phyloP scores from a whole-genome alignment of 768 basidiomycete species.

The Floccularia luteovirens region DNA sequence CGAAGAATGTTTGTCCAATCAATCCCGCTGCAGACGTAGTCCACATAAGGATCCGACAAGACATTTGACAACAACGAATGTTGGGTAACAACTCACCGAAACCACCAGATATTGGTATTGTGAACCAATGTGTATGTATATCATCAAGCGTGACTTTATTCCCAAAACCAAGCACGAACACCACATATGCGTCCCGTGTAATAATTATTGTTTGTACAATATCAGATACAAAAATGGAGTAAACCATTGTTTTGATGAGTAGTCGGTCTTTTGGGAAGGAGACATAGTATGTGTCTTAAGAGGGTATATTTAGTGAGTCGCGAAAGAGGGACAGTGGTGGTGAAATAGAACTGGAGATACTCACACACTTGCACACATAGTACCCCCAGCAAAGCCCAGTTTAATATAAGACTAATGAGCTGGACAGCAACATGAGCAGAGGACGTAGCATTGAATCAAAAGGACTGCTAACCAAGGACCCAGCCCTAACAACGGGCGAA shows the following conservation, averaged over 20 bases:
- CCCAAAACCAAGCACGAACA: conserved; percentile 11
- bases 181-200: conserved; percentile 15
- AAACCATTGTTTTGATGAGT: conserved; percentile 16
- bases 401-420: conserved; percentile 15
- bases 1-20: conserved; percentile 23
- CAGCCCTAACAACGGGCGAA: conserved; percentile 14
- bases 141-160: conserved; percentile 8
- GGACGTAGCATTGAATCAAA: background rate
- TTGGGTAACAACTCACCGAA: conserved; percentile 12
- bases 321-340: no score
- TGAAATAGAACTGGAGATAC: conserved; percentile 7
- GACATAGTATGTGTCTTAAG: conserved; percentile 18
- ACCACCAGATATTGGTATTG: conserved; percentile 20
- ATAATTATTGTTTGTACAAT: conserved; percentile 15
- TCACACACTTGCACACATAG: conserved; percentile 13
- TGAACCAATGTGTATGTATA: conserved; percentile 15
- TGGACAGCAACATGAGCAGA: background rate
- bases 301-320: background rate
- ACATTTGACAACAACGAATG: background rate
- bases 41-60: background rate
- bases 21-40: conserved; percentile 13
- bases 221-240: conserved; percentile 15
- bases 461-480: conserved; percentile 11
- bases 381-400: conserved; percentile 18
- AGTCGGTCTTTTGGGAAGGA: conserved; percentile 20